These are phyloP conservation scores for Hypsizygus ulmarius DNA, from an alignment of 1,284 basidiomycete species.

Conservation along the genomic window DNA sequence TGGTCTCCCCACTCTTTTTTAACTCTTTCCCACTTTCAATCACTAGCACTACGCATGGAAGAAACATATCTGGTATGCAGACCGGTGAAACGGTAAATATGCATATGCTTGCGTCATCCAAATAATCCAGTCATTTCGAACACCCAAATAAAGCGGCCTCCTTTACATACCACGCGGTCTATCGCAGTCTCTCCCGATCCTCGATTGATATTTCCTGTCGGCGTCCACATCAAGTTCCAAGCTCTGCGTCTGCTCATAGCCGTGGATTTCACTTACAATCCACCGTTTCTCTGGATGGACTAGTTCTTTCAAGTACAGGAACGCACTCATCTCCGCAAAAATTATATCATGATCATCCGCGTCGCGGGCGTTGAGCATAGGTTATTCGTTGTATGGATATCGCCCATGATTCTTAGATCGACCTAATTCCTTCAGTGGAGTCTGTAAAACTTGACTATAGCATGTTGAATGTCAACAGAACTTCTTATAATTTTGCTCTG, in stretches of 20 bases:
- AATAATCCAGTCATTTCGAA: neutral
- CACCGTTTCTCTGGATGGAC: neutral
- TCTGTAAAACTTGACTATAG: too few relatives aligned
- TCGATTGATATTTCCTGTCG: neutral
- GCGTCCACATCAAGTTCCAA: too few relatives aligned
- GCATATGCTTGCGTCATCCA: neutral
- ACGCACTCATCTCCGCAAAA: conserved; percentile 1
- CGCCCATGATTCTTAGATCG: neutral
- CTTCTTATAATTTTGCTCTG: too few relatives aligned
- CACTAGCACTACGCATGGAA: neutral
- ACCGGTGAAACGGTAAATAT: neutral
- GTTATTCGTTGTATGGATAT: conserved; percentile 1
- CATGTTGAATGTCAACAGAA: too few relatives aligned
- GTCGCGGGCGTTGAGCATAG: neutral
- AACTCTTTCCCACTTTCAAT: neutral
- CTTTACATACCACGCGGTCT: conserved; percentile 5
- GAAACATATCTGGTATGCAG: neutral
- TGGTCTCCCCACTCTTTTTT: neutral
- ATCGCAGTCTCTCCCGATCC: neutral
- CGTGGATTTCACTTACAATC: neutral
- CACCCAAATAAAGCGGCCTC: conserved; percentile 5
- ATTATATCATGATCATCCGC: neutral
- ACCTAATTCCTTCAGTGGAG: neutral
- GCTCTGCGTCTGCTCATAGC: neutral
- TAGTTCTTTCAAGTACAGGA: conserved; percentile 1